phyloP scores from a whole-genome alignment of 2,329 filamentous ascomycete genomes.

The Aspergillus floridensis region DNA sequence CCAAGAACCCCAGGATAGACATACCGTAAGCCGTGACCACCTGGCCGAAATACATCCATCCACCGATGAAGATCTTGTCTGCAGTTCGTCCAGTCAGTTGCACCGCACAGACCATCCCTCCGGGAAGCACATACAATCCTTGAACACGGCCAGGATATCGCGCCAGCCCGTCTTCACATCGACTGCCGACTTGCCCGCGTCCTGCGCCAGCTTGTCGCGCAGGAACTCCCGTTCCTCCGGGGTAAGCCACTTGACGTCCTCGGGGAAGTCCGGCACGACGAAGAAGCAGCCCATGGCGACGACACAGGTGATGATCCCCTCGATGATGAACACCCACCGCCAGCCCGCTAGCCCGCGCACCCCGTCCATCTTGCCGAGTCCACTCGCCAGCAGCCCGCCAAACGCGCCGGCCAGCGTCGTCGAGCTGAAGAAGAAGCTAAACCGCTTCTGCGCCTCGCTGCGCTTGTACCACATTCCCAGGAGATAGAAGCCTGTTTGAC shows the following conservation, averaged over 20 bases:
- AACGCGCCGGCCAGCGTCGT: slow-evolving; percentile 59
- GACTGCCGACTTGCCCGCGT: slow-evolving; percentile 64
- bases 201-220: slow-evolving; percentile 61
- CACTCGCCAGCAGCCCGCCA: slow-evolving; percentile 57
- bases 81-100: slow-evolving; percentile 16
- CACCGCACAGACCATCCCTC: neutral
- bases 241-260: slow-evolving; percentile 66
- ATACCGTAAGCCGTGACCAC: slow-evolving; percentile 69
- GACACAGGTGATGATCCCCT: slow-evolving; percentile 61
- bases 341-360: slow-evolving; percentile 54
- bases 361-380: slow-evolving; percentile 56
- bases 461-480: slow-evolving; percentile 82
- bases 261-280: slow-evolving; percentile 67
- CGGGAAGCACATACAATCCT: slow-evolving; percentile 52
- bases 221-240: slow-evolving; percentile 65
- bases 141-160: slow-evolving; percentile 65
- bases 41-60: slow-evolving; percentile 77
- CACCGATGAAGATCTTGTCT: slow-evolving; percentile 67
- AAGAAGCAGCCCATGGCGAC: slow-evolving; percentile 59
- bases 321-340: slow-evolving; percentile 53
- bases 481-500: slow-evolving; percentile 51
- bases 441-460: slow-evolving; percentile 79
- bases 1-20: neutral
- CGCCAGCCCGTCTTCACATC: slow-evolving; percentile 59
- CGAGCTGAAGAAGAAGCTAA: slow-evolving; percentile 81